A percentile compares a stretch with the other conserved stretches of the same genome.
Conservation (phyloP, 768 basidiomycete species). For the Panus rudis region DNA sequence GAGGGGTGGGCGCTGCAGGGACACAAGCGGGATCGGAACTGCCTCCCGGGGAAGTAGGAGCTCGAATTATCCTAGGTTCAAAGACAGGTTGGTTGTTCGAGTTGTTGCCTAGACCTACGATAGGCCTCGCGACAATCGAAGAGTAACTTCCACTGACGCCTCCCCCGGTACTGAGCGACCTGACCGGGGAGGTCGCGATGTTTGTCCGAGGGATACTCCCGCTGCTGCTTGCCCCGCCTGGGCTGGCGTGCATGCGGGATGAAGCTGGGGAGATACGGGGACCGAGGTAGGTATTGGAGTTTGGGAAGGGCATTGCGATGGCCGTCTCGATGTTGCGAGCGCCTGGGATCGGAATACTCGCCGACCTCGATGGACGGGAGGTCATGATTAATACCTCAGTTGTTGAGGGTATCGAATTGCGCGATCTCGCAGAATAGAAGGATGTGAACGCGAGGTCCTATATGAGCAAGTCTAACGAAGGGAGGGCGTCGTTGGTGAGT, state of each 20-base stretch:
- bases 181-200: slow-evolving; percentile 4
- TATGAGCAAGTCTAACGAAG: no score
- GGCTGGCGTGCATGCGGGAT: slow-evolving; percentile 5
- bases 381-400: no score
- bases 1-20: slow-evolving; percentile 37
- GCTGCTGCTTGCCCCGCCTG: slow-evolving; percentile 2
- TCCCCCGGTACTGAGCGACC: no score
- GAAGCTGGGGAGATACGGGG: slow-evolving; percentile 1
- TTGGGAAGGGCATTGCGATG: slow-evolving; percentile 51
- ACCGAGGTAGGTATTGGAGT: slow-evolving; percentile 4
- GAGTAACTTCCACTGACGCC: slow-evolving; percentile 17
- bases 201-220: no score
- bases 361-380: slow-evolving; percentile 48
- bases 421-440: no score
- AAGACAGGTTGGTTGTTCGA: slow-evolving; percentile 11
- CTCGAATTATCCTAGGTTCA: slow-evolving; percentile 62
- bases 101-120: neutral
- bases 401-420: no score
- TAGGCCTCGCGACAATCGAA: slow-evolving; percentile 5
- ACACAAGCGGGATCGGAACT: slow-evolving; percentile 16
- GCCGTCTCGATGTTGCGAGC: slow-evolving; percentile 58
- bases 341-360: slow-evolving; percentile 59
- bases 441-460: no score
- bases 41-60: slow-evolving; percentile 24
- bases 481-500: no score